A percentile compares a stretch with the other conserved stretches of the same genome.
phyloP scores from a whole-genome alignment of 768 basidiomycete species.

The Boletus tylopilopsis region DNA sequence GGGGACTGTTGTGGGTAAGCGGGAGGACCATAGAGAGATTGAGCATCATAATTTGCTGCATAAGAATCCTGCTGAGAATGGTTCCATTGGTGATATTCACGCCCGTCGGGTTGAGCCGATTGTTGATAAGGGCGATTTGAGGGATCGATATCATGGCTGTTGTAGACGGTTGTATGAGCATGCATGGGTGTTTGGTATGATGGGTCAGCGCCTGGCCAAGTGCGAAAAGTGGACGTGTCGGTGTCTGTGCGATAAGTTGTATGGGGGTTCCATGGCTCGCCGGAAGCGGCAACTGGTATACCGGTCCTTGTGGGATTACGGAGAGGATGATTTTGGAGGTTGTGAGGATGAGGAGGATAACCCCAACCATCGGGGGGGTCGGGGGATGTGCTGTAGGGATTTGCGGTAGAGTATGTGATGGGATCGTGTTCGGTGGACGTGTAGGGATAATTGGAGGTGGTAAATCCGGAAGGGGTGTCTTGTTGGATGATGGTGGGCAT shows the following conservation, averaged over 20 bases:
- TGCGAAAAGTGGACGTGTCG: conserved; percentile 42
- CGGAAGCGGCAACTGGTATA: conserved; percentile 13
- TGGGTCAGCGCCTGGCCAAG: conserved; percentile 43
- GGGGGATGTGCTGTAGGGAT: conserved; percentile 41
- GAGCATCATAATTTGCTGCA: conserved; percentile 24
- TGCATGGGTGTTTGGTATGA: conserved; percentile 34
- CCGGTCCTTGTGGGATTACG: conserved; percentile 32
- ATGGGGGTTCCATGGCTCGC: conserved; percentile 24
- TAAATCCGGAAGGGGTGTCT: conserved; percentile 36
- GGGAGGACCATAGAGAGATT: conserved; percentile 22
- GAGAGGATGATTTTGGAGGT: conserved; percentile 46
- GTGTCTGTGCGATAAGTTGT: conserved; percentile 26
- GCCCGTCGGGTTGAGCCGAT: conserved; percentile 35
- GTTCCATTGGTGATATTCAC: conserved; percentile 33
- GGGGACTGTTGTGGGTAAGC: conserved; percentile 27
- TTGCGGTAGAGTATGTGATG: conserved; percentile 38
- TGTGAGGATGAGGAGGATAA: conserved; percentile 40
- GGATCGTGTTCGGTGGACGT: conserved; percentile 40
- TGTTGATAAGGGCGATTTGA: conserved; percentile 34
- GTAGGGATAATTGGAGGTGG: conserved; percentile 42
- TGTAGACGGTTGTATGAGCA: conserved; percentile 23
- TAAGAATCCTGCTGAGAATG: conserved; percentile 25
- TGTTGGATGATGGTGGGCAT: conserved; percentile 39
- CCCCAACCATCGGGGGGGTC: conserved; percentile 53
- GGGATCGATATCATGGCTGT: conserved; percentile 37